A percentile compares a stretch with the other conserved stretches of the same genome.
These are phyloP conservation scores for Xylaria flabelliformis DNA, from an alignment of 495 filamentous ascomycete species.

Conservation along the genomic window DNA sequence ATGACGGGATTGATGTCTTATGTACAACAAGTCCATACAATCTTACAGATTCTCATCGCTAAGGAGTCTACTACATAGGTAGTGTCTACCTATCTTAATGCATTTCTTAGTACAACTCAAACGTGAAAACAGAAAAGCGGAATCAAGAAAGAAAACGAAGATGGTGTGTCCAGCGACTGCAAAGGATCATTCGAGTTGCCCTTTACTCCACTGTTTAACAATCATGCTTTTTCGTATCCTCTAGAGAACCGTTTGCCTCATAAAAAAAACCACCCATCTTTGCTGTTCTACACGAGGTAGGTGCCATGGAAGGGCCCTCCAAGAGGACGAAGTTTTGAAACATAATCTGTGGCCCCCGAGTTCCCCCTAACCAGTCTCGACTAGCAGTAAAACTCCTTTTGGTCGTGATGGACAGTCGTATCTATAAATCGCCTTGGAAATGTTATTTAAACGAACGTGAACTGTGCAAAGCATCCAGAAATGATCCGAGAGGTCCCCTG, in stretches of 20 bases:
- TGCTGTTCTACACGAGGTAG: conserved; percentile 28
- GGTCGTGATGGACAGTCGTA: conserved; percentile 27
- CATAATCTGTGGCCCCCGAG: conserved; percentile 27
- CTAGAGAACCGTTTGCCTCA: conserved; percentile 18
- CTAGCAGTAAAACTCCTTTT: conserved; percentile 25
- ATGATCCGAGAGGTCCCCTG: conserved; percentile 34
- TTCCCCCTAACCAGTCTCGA: conserved; percentile 20
- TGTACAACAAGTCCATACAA: conserved; percentile 16
- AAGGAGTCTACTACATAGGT: conserved; percentile 4
- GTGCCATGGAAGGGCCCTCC: conserved; percentile 6
- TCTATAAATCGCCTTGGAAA: conserved; percentile 37
- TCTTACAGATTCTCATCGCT: conserved; percentile 10
- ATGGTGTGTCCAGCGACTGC: not conserved
- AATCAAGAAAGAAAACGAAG: conserved; percentile 15
- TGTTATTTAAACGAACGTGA: conserved; percentile 33
- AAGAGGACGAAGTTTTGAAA: conserved; percentile 27
- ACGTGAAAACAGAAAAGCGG: conserved; percentile 19
- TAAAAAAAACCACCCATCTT: conserved; percentile 19
- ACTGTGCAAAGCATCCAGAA: conserved; percentile 32
- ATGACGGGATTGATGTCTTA: not conserved
- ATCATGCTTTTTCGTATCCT: conserved; percentile 22
- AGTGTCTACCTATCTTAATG: conserved; percentile 17
- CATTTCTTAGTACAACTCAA: conserved; percentile 26
- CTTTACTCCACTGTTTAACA: conserved; percentile 17
- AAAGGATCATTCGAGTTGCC: conserved; percentile 7